Evolutionary conservation across 306 rosid genomes (phyloP).

Genomic region (Geum urbanum): DNA sequence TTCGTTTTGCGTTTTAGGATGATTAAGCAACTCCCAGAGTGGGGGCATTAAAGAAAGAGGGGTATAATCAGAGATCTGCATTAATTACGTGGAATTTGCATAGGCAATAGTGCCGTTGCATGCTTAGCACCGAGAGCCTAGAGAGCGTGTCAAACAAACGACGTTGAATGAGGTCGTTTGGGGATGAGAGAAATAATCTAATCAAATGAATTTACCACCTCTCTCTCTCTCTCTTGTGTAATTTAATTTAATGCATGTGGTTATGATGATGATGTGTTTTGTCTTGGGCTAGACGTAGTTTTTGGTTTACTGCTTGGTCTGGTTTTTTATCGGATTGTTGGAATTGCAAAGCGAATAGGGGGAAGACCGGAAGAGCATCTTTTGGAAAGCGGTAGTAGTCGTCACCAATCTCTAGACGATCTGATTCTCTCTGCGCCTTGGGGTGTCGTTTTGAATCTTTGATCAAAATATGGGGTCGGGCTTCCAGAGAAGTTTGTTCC

Average conservation of each 20-base stretch:
- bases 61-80: constrained; percentile 37
- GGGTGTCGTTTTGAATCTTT: constrained; percentile 33
- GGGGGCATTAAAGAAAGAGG: constrained; percentile 17
- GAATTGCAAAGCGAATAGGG: constrained; percentile 40
- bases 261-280: constrained; percentile 21
- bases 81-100: constrained; percentile 27
- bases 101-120: constrained; percentile 11
- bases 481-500: constrained; percentile 33
- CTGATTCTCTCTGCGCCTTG: constrained; percentile 30
- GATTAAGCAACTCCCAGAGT: constrained; percentile 65
- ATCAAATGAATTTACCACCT: not conserved
- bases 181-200: constrained; percentile 23
- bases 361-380: constrained; percentile 69
- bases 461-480: constrained; percentile 32
- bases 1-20: constrained; percentile 20
- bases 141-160: constrained; percentile 24
- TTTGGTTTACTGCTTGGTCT: constrained; percentile 10
- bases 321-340: not conserved
- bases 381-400: constrained; percentile 93
- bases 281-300: constrained; percentile 57
- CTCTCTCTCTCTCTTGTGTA: no score
- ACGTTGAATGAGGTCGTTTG: constrained; percentile 48
- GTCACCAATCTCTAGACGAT: constrained; percentile 59
- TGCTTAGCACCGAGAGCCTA: constrained; percentile 22
- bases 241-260: constrained; percentile 28